Evolutionary conservation across 2,329 filamentous ascomycete genomes (phyloP), one percentile per base, ranked within the genome.

Genomic region (Westerdykella aurantiaca): DNA sequence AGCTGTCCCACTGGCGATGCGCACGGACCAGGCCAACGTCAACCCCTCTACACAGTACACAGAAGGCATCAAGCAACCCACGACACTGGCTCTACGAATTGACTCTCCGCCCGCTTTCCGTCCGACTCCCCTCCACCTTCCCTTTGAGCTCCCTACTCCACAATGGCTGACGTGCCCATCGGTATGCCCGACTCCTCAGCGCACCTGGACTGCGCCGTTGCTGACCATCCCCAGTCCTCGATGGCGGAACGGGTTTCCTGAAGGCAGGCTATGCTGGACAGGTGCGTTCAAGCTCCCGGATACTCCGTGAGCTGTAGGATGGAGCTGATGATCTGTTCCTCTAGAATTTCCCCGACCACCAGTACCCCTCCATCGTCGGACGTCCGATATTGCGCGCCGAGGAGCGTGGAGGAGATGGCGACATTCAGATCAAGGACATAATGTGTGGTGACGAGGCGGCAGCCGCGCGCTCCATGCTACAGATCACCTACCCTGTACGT

Each of bases 361-460:
- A 97, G 74, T 97, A 90, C 72, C 93, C 93, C 45, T 96, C 91
- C 57, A 97, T 98, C 71, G 89, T 98, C 69, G 93, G 93, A 67
- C 88, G 93, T 59, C 93, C 93, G 41, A 98, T 98, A 71, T 81
- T 98, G 64, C 88, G 93, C 72, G 90, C 90, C 50, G 93, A 98
- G 77, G 93, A 98, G 72, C 75, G 83, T 80, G 71, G 85, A 81
- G 33, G n/a, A 9, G n/a, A 16, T 14, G 73, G 77, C 50, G 80
- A 83, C 60, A 78, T 84, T 52, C 75, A 83, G 56, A 81, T 90
- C 71, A 97, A 96, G 79, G 93, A 98, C 74, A 96, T 98, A 68
- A 98, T 98, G 93, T 97, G 91, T 73, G 93, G 93, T 68, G 93
- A 98, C 73, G 91, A 98, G 74, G 93, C 93, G 39, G 90, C 93